Conservation (phyloP, 805 yeast species). For the Saturnispora hagleri region DNA sequence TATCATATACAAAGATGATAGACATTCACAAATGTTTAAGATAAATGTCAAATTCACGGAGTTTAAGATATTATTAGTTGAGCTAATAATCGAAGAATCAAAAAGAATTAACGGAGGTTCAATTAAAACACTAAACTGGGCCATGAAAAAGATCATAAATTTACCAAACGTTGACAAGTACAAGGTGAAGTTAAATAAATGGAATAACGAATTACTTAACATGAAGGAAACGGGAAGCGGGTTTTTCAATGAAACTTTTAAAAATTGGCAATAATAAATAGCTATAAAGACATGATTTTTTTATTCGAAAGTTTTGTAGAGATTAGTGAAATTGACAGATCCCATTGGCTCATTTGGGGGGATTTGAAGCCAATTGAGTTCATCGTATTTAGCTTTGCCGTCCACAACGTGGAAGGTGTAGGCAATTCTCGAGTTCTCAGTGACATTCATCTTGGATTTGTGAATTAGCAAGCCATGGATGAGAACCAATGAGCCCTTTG, state of each 20-base stretch:
- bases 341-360: slow-evolving; percentile 48
- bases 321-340: slow-evolving; percentile 48
- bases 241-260: slow-evolving; percentile 18
- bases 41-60: slow-evolving; percentile 12
- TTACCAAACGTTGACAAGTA: slow-evolving; percentile 9
- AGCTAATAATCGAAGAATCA: slow-evolving; percentile 18
- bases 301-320: slow-evolving; percentile 21
- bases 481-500: slow-evolving; percentile 62
- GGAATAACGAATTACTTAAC: slow-evolving; percentile 16
- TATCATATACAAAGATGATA: slow-evolving; percentile 11
- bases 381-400: slow-evolving; percentile 52
- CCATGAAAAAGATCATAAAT: slow-evolving; percentile 17
- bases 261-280: slow-evolving; percentile 3
- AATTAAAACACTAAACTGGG: slow-evolving; percentile 20
- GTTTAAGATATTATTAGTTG: slow-evolving; percentile 15
- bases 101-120: slow-evolving; percentile 15
- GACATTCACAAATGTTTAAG: slow-evolving; percentile 13
- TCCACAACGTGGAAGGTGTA: slow-evolving; percentile 77
- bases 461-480: slow-evolving; percentile 68
- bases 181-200: slow-evolving; percentile 12
- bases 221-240: slow-evolving; percentile 19
- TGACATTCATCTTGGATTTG: slow-evolving; percentile 53
- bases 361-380: slow-evolving; percentile 67
- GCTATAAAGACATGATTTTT: neutral
- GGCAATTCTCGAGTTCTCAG: slow-evolving; percentile 54